Percentiles rank a stretch among this genome's conserved stretches.
Conservation (phyloP, 495 filamentous ascomycete species). For the Clohesyomyces aquaticus region DNA sequence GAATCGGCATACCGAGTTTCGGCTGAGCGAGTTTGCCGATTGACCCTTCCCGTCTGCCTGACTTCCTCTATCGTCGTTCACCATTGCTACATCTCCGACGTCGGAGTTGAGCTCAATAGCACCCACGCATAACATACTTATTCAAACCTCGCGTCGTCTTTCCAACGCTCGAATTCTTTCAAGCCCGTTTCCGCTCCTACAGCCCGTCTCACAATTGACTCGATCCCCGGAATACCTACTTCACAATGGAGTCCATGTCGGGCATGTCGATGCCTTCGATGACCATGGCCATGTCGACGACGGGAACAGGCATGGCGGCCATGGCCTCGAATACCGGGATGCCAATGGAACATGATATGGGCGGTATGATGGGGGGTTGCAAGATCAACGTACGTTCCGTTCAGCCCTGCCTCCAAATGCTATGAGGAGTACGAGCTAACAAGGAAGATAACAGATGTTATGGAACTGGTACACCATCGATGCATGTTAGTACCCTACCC, state of each 20-base stretch:
- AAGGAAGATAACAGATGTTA: conserved; percentile 53
- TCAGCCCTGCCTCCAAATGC: neutral
- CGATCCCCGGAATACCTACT: neutral
- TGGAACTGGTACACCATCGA: conserved; percentile 65
- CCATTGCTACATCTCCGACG: too few species aligned
- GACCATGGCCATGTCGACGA: conserved; percentile 30
- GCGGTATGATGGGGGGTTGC: conserved; percentile 31
- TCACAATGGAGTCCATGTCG: neutral
- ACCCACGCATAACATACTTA: too few species aligned
- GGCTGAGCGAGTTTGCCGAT: too few species aligned
- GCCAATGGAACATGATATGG: conserved; percentile 1
- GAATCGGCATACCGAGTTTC: too few species aligned
- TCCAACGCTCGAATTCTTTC: too few species aligned
- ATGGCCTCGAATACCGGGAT: conserved; percentile 24
- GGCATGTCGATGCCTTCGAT: conserved; percentile 2
- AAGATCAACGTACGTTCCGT: conserved; percentile 42
- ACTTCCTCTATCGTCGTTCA: too few species aligned
- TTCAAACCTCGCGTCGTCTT: too few species aligned
- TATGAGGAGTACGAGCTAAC: conserved; percentile 12
- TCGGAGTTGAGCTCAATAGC: too few species aligned
- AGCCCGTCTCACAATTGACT: too few species aligned
- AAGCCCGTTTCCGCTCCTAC: too few species aligned
- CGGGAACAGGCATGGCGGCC: conserved; percentile 15
- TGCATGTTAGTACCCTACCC: conserved; percentile 33
- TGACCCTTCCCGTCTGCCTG: too few species aligned